Percentiles rank a stretch among this genome's conserved stretches.
Evolutionary conservation across 495 filamentous ascomycete species (phyloP).

Genomic region (Podospora pseudopauciseta): DNA sequence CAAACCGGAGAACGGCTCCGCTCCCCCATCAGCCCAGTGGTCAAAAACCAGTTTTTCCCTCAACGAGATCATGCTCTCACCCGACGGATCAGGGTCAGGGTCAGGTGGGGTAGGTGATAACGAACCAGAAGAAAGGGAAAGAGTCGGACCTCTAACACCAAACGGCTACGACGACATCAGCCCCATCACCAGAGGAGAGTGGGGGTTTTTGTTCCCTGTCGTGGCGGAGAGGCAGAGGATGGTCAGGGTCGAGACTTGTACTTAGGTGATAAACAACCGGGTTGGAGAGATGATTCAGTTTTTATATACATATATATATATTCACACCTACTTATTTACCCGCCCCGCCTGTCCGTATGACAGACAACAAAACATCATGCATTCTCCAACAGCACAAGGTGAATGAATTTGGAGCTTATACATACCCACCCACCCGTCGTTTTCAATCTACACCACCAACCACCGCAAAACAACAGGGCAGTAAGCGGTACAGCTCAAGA

Average conservation of each 20-base stretch:
- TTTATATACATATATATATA: too few species aligned
- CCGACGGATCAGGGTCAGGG: neutral
- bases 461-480: too few species aligned
- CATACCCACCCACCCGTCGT: too few species aligned
- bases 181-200: slow-evolving; percentile 52
- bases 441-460: too few species aligned
- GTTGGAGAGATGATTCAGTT: too few species aligned
- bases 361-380: too few species aligned
- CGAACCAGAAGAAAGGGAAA: neutral
- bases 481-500: too few species aligned
- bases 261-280: neutral
- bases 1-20: neutral
- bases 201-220: slow-evolving; percentile 46
- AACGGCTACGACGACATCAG: slow-evolving; percentile 55
- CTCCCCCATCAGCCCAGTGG: slow-evolving; percentile 8
- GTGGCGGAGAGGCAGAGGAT: slow-evolving; percentile 25
- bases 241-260: slow-evolving; percentile 35
- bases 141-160: slow-evolving; percentile 45
- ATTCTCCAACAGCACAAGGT: too few species aligned
- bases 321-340: too few species aligned
- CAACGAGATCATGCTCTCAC: slow-evolving; percentile 1
- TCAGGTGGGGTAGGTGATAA: neutral
- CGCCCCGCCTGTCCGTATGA: too few species aligned
- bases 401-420: too few species aligned
- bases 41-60: slow-evolving; percentile 37